Evolutionary conservation across 495 filamentous ascomycete species (phyloP).

Genomic region (Aspergillus haitiensis): DNA sequence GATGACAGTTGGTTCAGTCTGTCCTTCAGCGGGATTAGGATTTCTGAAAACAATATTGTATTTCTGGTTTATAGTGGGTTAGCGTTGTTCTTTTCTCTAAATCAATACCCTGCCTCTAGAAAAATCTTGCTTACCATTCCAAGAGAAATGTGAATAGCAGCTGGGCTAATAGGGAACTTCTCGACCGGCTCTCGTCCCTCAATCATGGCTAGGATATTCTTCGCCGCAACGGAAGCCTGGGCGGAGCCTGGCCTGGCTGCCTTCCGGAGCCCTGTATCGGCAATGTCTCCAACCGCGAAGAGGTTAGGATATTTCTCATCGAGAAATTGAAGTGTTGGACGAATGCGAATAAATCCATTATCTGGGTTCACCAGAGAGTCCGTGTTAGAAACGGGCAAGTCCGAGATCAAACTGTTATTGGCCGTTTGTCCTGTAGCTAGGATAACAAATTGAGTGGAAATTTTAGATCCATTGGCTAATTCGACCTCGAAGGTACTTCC

Average conservation of each 20-base stretch:
- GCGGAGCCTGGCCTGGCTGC: constrained; percentile 53
- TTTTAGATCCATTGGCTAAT: constrained; percentile 35
- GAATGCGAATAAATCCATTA: constrained; percentile 53
- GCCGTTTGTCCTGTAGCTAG: constrained; percentile 59
- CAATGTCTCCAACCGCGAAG: constrained; percentile 63
- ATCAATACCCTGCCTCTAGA: too few species aligned
- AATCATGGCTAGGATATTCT: constrained; percentile 55
- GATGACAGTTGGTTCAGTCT: constrained; percentile 46
- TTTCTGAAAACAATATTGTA: constrained; percentile 53
- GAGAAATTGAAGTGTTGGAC: constrained; percentile 57
- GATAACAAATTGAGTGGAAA: constrained; percentile 45
- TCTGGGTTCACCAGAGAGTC: constrained; percentile 46
- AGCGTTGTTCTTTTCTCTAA: too few species aligned
- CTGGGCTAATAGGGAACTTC: constrained; percentile 34
- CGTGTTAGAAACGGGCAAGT: constrained; percentile 37
- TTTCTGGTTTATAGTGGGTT: constrained; percentile 30
- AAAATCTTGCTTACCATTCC: constrained; percentile 44
- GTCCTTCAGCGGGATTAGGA: constrained; percentile 43
- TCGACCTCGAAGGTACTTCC: constrained; percentile 33
- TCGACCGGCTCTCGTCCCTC: constrained; percentile 34
- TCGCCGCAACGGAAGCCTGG: constrained; percentile 53
- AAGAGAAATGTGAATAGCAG: constrained; percentile 52
- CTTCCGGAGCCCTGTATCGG: constrained; percentile 56
- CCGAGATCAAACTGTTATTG: constrained; percentile 49
- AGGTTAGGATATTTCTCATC: constrained; percentile 50